Conservation (phyloP, 805 yeast species). For the Saccharomycopsis oosterbeekiorum region DNA sequence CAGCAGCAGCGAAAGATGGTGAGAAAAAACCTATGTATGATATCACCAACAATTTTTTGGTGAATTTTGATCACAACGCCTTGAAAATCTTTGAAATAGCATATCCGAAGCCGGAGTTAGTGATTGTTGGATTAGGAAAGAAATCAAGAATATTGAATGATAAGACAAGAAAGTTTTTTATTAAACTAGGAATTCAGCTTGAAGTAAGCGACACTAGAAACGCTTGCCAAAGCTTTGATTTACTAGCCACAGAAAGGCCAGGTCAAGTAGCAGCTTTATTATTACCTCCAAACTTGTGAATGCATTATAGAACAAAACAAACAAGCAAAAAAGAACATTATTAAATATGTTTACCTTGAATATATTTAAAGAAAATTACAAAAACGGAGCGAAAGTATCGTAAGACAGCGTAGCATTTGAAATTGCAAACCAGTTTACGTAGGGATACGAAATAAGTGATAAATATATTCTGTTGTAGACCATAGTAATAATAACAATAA, state of each 20-base stretch:
- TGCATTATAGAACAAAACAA: no score
- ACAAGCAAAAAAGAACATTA: background rate
- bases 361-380: no score
- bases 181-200: conserved; percentile 54
- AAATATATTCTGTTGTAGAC: background rate
- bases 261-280: conserved; percentile 62
- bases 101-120: conserved; percentile 69
- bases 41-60: conserved; percentile 45
- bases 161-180: conserved; percentile 38
- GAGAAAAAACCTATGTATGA: conserved; percentile 11
- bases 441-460: no score
- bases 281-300: conserved; percentile 53
- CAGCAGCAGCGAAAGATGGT: background rate
- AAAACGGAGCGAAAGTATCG: no score
- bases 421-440: no score
- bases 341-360: no score
- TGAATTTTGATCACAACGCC: conserved; percentile 38
- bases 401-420: no score
- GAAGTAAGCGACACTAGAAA: conserved; percentile 58
- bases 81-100: conserved; percentile 42
- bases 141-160: conserved; percentile 54
- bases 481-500: background rate
- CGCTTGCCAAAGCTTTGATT: conserved; percentile 62
- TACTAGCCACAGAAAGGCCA: conserved; percentile 74
- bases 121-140: conserved; percentile 63